These are phyloP conservation scores for Parascedosporium putredinis DNA, from an alignment of 2,329 filamentous ascomycete genomes.

Conservation along the genomic window DNA sequence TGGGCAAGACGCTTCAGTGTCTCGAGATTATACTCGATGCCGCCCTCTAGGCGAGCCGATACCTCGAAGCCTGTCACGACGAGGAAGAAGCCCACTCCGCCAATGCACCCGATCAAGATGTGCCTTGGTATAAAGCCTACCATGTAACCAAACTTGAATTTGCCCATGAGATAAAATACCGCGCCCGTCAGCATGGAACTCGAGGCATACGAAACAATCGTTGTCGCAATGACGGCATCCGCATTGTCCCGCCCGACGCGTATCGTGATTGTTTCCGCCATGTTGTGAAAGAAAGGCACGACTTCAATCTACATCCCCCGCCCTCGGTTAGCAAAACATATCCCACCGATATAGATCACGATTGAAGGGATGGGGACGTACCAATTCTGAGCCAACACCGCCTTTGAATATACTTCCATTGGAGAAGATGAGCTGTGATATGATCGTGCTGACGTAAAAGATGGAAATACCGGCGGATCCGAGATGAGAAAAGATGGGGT, in stretches of 20 bases:
- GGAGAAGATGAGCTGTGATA: constrained; percentile 86
- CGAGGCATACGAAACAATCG: constrained; percentile 80
- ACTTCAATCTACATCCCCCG: constrained; percentile 64
- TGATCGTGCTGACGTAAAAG: constrained; percentile 96
- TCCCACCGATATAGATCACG: background rate
- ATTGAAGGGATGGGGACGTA: constrained; percentile 19
- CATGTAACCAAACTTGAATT: constrained; percentile 77
- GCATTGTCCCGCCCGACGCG: constrained; percentile 70
- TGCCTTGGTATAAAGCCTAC: constrained; percentile 96
- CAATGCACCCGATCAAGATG: constrained; percentile 94
- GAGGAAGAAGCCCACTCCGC: constrained; percentile 92
- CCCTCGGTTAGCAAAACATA: background rate
- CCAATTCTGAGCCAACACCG: constrained; percentile 87
- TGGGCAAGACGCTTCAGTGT: constrained; percentile 68
- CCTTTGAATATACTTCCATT: constrained; percentile 80
- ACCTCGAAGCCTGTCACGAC: constrained; percentile 88
- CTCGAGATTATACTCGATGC: constrained; percentile 66
- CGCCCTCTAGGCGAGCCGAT: constrained; percentile 77
- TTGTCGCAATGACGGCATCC: constrained; percentile 83
- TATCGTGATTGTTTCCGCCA: constrained; percentile 79
- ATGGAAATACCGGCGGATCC: constrained; percentile 94
- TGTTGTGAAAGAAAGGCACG: constrained; percentile 97
- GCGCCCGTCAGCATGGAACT: constrained; percentile 85
- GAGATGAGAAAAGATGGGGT: constrained; percentile 72
- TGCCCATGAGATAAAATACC: constrained; percentile 86